Conservation (phyloP, 2,329 filamentous ascomycete genomes). For the Atkinsonella hypoxylon region DNA sequence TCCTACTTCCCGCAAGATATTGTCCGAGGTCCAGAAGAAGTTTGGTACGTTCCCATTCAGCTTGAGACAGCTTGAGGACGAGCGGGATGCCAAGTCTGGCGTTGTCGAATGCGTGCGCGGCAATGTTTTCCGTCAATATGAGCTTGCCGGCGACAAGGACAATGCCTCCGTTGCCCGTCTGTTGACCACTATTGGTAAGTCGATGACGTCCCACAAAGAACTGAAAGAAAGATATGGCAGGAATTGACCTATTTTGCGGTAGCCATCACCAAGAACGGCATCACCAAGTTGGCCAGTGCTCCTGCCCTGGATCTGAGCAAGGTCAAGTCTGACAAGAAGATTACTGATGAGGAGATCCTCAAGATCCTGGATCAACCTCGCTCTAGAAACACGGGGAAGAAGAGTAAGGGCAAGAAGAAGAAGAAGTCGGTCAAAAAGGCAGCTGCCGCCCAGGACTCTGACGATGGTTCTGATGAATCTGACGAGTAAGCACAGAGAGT, state of each 20-base stretch:
- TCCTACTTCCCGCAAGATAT: conserved; percentile 79
- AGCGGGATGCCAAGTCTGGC: conserved; percentile 89
- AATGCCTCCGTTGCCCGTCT: conserved; percentile 71
- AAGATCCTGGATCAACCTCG: conserved; percentile 87
- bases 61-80: conserved; percentile 90
- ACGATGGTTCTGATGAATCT: conserved; percentile 23
- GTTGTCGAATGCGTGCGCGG: conserved; percentile 92
- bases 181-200: conserved; percentile 85
- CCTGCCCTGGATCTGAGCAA: conserved; percentile 66
- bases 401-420: conserved; percentile 79
- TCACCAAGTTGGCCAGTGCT: conserved; percentile 73
- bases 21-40: conserved; percentile 93
- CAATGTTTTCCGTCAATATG: conserved; percentile 89
- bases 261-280: conserved; percentile 93
- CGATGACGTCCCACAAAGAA: neutral
- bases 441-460: conserved; percentile 21
- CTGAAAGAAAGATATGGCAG: conserved; percentile 22
- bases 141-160: conserved; percentile 91
- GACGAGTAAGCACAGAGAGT: conserved; percentile 8
- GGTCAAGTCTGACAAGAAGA: conserved; percentile 95
- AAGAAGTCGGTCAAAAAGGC: conserved; percentile 42
- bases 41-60: conserved; percentile 98
- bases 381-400: conserved; percentile 78
- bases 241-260: neutral
- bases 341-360: conserved; percentile 87